Percentiles rank a stretch among this genome's conserved stretches.
Evolutionary conservation across 1,284 basidiomycete species (phyloP).

Genomic region (Quambalaria eucalypti): DNA sequence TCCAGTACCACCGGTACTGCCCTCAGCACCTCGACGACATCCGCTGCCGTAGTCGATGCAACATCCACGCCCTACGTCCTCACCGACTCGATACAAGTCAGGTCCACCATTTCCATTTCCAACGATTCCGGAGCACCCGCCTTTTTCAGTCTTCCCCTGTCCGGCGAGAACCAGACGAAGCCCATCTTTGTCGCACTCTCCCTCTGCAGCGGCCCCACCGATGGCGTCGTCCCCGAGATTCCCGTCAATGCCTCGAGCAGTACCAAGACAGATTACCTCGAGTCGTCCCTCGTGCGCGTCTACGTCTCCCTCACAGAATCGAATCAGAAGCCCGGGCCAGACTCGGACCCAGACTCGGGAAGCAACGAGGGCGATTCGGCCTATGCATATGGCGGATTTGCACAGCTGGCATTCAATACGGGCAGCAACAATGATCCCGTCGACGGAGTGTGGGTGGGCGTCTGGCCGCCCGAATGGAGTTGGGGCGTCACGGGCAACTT

Average conservation of each 20-base stretch:
- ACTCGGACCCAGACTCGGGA: neutral
- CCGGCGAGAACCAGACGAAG: neutral
- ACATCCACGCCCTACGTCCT: neutral
- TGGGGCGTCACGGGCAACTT: neutral
- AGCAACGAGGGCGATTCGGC: neutral
- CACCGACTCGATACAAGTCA: neutral
- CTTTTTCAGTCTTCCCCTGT: neutral
- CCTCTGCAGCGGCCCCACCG: neutral
- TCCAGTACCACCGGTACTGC: neutral
- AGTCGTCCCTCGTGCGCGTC: neutral
- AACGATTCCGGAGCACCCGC: neutral
- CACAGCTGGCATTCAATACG: neutral
- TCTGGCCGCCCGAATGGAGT: neutral
- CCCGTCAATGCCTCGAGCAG: neutral
- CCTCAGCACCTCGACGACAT: neutral
- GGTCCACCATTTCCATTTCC: neutral
- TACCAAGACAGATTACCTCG: neutral
- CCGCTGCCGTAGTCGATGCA: neutral
- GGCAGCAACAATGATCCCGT: neutral
- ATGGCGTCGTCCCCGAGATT: neutral
- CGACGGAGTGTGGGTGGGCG: neutral
- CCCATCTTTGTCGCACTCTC: neutral
- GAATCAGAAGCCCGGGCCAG: neutral
- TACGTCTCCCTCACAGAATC: neutral
- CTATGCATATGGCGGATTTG: neutral